Evolutionary conservation across 768 basidiomycete genomes (phyloP), one percentile per base, ranked within the genome.

Genomic region (Podaxis carcinomalis): DNA sequence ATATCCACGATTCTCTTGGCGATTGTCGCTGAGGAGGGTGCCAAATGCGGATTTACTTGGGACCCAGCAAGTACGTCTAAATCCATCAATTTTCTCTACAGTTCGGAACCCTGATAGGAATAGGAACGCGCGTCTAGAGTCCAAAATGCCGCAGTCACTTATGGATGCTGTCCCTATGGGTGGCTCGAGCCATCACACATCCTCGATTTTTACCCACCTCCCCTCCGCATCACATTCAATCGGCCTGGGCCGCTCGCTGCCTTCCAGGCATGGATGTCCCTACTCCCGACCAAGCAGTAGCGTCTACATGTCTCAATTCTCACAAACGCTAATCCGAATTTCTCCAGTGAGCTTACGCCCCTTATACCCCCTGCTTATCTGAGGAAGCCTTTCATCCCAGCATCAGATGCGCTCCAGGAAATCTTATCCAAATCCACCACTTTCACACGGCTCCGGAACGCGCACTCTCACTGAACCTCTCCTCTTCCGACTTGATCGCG

Each of bases 21-120:
- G 14, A 94, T 95, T 46, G 90, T 86, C 0, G 91, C 92, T 2
- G 92, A 95, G 67, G 94, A 97, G 68, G n/a, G 79, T 92, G 5
- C 79, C 80, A 21, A 80, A 82, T 25, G 90, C 92, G 9, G 92
- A 93, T 72, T 74, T 96, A 56, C 69, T 92, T 37, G 86, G 87
- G 4, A n/a, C 66, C 85, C 40, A 84, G 83, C 77, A 90, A 85
- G 92, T 93, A 67, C 72, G 87, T 36, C 46, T 47, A 21, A n/a
- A 54, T 62, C 11, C 2, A 36, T 47, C 54, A 21, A 35, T 57
- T 25, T 35, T 49, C n/a, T 44, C 27, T 49, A 42, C 25, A 6
- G 39, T 55, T 64, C 27, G 47, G 25, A 36, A 47, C 21, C 35
- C 32, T 51, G n/a, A n/a, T n/a, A n/a, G n/a, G n/a, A n/a, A 28